phyloP scores from a whole-genome alignment of 441 rosid genomes.

The Erodium trifolium region DNA sequence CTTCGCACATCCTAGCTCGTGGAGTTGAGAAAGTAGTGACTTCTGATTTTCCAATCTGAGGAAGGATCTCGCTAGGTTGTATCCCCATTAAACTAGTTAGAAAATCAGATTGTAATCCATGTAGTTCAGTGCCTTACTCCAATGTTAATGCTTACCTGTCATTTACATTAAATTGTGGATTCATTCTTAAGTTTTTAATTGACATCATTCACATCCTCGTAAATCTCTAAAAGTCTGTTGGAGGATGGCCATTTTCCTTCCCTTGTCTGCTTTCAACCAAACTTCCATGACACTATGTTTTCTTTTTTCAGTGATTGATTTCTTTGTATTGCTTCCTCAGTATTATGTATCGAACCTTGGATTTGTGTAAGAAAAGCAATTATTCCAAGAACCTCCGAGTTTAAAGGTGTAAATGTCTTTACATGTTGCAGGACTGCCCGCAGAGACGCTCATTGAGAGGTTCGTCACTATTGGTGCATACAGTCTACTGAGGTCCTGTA shows the following conservation, averaged over 20 bases:
- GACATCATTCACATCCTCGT: not conserved
- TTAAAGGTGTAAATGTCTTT: slow-evolving; percentile 13
- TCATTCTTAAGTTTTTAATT: not conserved
- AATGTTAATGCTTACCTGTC: not conserved
- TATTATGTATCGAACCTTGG: no score
- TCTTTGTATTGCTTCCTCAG: no score
- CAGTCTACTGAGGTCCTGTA: slow-evolving; percentile 77
- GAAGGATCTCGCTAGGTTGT: not conserved
- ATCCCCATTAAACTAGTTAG: not conserved
- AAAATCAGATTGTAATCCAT: not conserved
- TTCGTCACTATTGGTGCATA: slow-evolving; percentile 86
- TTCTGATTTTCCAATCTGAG: no score
- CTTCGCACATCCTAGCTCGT: not conserved
- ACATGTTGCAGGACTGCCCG: slow-evolving; percentile 67
- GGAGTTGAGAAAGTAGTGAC: no score
- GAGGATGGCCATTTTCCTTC: not conserved
- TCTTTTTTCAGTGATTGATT: no score
- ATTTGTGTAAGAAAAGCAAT: slow-evolving; percentile 1
- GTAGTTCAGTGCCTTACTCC: not conserved
- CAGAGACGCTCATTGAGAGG: slow-evolving; percentile 77
- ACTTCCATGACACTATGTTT: no score
- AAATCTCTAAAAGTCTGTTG: no score
- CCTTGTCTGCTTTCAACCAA: not conserved
- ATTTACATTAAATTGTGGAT: not conserved
- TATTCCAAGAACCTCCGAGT: slow-evolving; percentile 9